Base-by-base conservation (phyloP, 1,139 yeast species). In the Yarrowia galli region DNA sequence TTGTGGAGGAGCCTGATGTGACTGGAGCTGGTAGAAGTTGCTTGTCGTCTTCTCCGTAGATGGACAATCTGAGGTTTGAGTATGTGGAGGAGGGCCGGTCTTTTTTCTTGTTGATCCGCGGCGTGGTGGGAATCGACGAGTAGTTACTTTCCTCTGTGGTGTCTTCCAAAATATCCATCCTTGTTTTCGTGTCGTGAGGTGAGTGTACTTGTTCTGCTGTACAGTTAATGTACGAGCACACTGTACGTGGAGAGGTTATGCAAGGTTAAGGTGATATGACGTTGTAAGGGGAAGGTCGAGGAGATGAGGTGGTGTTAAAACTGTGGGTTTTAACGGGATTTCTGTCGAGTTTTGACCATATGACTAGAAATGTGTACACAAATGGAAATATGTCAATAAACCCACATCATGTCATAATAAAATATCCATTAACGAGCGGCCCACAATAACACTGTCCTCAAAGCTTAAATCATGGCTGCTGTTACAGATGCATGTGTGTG, bases 61-160 rank as follows among this genome's bases (percentile, higher is more conserved):
- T 12, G 10, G 66, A 61, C 46, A 61, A 15, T 46, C 66, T 22
- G 22, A 61, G 54, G 40, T 61, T 61, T 16, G 66, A 61, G 56
- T 61, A 61, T 12, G 56, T 61, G 10, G 66, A 61, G 13, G 56
- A 61, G 18, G 66, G 66, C 23, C 66, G 66, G 6, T 61, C 66
- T 28, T 61, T 61, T 20, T 46, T 60, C 53, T 46, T 61, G 36
- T 42, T n/a, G 36, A 58, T 42, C 10, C 66, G 54, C n/a, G 66
- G 66, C 38, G 66, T 61, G 28, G 66, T 25, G 20, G 66, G 56
- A n/a, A 61, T 35, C 23, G 66, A 36, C 5, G 46, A 36, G 28
- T 61, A 61, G 38, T 61, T 61, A 46, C 46, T 61, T 48, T 61
- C 66, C 38, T 61, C 66, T 20, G 40, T 61, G 20, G 56, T 61